A percentile compares a stretch with the other conserved stretches of the same genome.
phyloP scores from a whole-genome alignment of 2,329 filamentous ascomycete species.

The Cercospora sp. region DNA sequence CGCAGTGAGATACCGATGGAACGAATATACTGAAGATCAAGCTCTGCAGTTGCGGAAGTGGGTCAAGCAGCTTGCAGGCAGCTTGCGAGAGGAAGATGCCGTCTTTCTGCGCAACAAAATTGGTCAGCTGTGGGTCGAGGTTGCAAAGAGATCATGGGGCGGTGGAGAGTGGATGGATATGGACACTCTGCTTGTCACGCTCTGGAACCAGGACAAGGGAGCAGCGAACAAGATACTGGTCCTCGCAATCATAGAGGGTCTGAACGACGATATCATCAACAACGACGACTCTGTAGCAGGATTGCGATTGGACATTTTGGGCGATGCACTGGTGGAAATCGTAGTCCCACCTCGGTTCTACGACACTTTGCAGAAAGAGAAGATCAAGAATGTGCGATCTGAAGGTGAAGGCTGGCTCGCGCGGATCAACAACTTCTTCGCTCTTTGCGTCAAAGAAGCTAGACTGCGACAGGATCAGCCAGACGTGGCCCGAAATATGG shows the following conservation, averaged over 20 bases:
- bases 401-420: conserved; percentile 85
- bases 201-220: conserved; percentile 63
- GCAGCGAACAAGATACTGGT: conserved; percentile 79
- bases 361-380: conserved; percentile 66
- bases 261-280: conserved; percentile 93
- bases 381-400: conserved; percentile 67
- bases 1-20: conserved; percentile 82
- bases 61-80: conserved; percentile 75
- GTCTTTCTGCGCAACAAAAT: conserved; percentile 89
- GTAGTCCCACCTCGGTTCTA: conserved; percentile 80
- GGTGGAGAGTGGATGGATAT: conserved; percentile 91
- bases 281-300: conserved; percentile 82
- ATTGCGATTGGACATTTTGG: conserved; percentile 78
- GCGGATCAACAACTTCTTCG: conserved; percentile 72
- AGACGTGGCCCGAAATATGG: conserved; percentile 57
- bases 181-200: conserved; percentile 76
- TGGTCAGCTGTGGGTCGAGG: conserved; percentile 89
- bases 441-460: conserved; percentile 62
- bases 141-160: conserved; percentile 85
- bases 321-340: conserved; percentile 88
- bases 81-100: conserved; percentile 70
- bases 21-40: conserved; percentile 69
- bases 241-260: conserved; percentile 80
- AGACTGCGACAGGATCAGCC: conserved; percentile 42
- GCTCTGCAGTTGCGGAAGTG: conserved; percentile 69